Evolutionary conservation across 352 stramenopile species (phyloP), one percentile per base, ranked within the genome.

Genomic region (Pythium rhizo-oryzae): DNA sequence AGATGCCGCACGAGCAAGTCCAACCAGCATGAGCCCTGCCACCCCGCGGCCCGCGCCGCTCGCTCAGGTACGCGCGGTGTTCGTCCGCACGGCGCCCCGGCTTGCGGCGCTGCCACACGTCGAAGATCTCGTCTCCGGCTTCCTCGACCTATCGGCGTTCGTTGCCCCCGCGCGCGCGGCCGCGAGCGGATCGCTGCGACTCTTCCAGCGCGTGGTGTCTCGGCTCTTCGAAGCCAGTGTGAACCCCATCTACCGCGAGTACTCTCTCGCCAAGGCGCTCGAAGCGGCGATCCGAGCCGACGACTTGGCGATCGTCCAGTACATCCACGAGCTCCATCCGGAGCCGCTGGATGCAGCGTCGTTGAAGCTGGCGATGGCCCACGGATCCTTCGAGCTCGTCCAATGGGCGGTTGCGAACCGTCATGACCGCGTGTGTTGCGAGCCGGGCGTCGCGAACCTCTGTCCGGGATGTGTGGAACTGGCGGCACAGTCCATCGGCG

Each of bases 301-400:
- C 15, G 43, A 52, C 35, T 21, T 46, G 39, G 44, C 43, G 41
- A 53, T 52, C 8, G 0, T 25, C 52, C 15, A 30, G 52, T 1
- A 16, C 25, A 6, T 58, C 13, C 28, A 25, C 7, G 30, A 12
- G 1, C 19, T 23, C 51, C 9, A 21, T 68, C 24, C 15, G 18
- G 4, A n/a, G 60, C 61, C 21, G 7, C 59, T 7, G 2, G 47
- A 2, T n/a, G 35, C 12, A 8, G 13, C 1, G 1, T 16, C 35
- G 3, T 8, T 41, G 35, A 11, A 41, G 13, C 0, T 47, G 41
- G 41, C 18, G 5, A 47, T 47, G 41, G 18, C 15, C 9, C n/a
- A 51, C n/a, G 61, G 53, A 9, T 47, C 51, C 4, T 43, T 68
- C 0, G 41, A 62, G 30, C 18, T 61, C 7, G 43, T 68, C 4